Percentiles rank a stretch among this genome's conserved stretches.
Conservation (phyloP, 225 moss, liverwort and hornwort genomes). For the Sphagnum contortum region DNA sequence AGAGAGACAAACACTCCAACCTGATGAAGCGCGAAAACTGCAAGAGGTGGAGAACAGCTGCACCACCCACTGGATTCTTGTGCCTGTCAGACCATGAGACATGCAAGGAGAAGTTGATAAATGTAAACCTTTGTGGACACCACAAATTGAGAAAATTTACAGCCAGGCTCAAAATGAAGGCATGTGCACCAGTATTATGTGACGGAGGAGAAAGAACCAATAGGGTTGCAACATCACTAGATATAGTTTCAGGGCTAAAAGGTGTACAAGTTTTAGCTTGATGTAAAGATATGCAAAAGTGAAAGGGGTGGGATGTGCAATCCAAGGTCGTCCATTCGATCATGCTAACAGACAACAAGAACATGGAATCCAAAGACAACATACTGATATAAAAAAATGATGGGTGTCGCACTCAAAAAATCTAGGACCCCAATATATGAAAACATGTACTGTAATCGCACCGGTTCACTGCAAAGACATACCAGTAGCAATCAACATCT, state of each 20-base stretch:
- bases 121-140: no score
- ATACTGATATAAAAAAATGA: constrained; percentile 63
- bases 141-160: no score
- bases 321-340: no score
- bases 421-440: constrained; percentile 63
- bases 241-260: no score
- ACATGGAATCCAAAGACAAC: background rate
- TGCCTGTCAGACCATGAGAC: background rate
- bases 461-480: constrained; percentile 58
- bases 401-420: constrained; percentile 53
- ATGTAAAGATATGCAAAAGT: no score
- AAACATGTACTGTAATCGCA: constrained; percentile 57
- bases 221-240: background rate
- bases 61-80: constrained; percentile 16
- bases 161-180: no score
- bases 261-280: no score
- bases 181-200: no score
- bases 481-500: no score
- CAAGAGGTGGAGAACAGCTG: constrained; percentile 43
- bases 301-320: no score
- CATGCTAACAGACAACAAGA: no score
- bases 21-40: constrained; percentile 64
- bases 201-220: background rate
- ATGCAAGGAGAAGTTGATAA: no score
- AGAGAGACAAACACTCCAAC: constrained; percentile 9